These are phyloP conservation scores for Westerdykella aurantiaca DNA, from an alignment of 2,329 filamentous ascomycete species.

Conservation along the genomic window DNA sequence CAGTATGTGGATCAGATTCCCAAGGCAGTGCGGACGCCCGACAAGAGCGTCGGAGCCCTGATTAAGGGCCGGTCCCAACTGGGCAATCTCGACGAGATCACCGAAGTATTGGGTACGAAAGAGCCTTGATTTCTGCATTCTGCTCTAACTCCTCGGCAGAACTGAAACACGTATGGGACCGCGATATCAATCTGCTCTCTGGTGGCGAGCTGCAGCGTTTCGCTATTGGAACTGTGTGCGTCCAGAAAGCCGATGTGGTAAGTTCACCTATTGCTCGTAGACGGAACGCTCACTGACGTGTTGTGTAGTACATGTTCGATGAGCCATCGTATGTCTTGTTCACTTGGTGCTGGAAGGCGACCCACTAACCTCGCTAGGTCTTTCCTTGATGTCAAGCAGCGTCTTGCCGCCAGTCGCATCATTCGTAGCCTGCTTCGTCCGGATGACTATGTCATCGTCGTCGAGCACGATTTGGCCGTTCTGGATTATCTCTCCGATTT, in stretches of 20 bases:
- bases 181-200: conserved; percentile 83
- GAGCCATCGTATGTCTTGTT: conserved; percentile 64
- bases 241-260: conserved; percentile 75
- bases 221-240: conserved; percentile 90
- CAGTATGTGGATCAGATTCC: conserved; percentile 99
- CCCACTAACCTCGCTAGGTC: conserved; percentile 44
- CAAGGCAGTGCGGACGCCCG: conserved; percentile 74
- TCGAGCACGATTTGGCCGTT: conserved; percentile 98
- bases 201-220: conserved; percentile 98
- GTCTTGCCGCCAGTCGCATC: conserved; percentile 83
- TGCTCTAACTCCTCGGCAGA: conserved; percentile 46
- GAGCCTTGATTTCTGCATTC: background rate
- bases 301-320: conserved; percentile 89
- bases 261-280: conserved; percentile 2
- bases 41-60: conserved; percentile 73
- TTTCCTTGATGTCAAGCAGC: conserved; percentile 98
- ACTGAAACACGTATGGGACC: conserved; percentile 81
- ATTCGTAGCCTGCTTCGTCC: conserved; percentile 85
- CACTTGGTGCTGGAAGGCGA: background rate
- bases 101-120: conserved; percentile 62
- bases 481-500: conserved; percentile 98
- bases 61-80: conserved; percentile 72
- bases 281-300: conserved; percentile 7
- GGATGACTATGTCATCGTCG: conserved; percentile 94
- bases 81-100: conserved; percentile 74